A percentile compares a stretch with the other conserved stretches of the same genome.
phyloP scores from a whole-genome alignment of 108 stramenopile species.

The Phaeodactylum tricornutum region DNA sequence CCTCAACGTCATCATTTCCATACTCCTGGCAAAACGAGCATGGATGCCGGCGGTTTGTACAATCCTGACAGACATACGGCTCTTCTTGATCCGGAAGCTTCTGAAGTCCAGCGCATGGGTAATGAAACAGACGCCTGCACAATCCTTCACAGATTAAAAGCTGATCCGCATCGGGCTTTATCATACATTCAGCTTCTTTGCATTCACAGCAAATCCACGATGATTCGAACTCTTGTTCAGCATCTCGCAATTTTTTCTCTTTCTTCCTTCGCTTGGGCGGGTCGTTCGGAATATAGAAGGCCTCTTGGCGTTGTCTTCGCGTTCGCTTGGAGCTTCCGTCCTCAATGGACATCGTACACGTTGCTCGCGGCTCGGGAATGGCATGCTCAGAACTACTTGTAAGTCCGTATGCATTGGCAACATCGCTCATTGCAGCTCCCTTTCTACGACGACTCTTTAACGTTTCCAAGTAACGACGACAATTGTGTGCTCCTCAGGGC shows the following conservation, averaged over 20 bases:
- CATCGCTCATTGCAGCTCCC: no score
- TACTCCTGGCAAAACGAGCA: conserved; percentile 59
- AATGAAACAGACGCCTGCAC: conserved; percentile 66
- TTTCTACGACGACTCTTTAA: no score
- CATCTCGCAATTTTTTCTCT: conserved; percentile 14
- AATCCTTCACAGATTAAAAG: conserved; percentile 61
- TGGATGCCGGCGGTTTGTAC: conserved; percentile 27
- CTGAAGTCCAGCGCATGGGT: conserved; percentile 57
- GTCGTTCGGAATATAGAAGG: no score
- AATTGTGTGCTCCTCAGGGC: no score
- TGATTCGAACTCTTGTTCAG: conserved; percentile 28
- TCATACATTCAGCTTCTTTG: conserved; percentile 53
- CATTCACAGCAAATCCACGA: conserved; percentile 70
- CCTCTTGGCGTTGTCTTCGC: no score
- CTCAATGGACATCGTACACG: no score
- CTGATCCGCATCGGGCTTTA: conserved; percentile 28
- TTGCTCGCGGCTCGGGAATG: no score
- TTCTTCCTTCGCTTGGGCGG: no score
- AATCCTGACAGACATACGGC: conserved; percentile 62
- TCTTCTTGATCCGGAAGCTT: conserved; percentile 41
- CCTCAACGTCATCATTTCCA: conserved; percentile 50
- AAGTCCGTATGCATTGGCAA: no score
- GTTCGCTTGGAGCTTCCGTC: no score
- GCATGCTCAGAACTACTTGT: no score
- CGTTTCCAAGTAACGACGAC: no score